A percentile compares a stretch with the other conserved stretches of the same genome.
Evolutionary conservation across 768 basidiomycete species (phyloP).

Genomic region (Dioszegia hungarica): DNA sequence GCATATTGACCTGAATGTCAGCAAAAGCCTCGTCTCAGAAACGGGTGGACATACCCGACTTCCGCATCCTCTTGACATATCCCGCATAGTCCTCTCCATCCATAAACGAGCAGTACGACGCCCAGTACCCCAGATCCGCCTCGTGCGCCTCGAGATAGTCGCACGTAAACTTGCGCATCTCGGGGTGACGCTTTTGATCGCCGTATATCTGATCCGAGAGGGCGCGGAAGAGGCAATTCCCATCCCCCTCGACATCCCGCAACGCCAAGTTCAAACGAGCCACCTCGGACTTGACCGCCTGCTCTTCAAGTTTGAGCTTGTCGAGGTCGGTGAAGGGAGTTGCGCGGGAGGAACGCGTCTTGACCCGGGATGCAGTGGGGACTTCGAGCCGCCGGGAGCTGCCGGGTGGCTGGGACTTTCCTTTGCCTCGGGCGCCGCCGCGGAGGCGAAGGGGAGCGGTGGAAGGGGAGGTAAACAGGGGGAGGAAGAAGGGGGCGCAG

Average conservation of each 20-base stretch:
- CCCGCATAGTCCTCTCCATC: conserved; percentile 32
- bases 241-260: conserved; percentile 39
- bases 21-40: neutral
- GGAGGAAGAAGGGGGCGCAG: conserved; percentile 4
- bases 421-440: neutral
- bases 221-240: conserved; percentile 38
- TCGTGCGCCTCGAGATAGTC: conserved; percentile 35
- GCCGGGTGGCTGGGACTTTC: neutral
- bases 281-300: conserved; percentile 9
- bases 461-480: neutral
- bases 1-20: conserved; percentile 30
- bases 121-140: conserved; percentile 25
- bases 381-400: neutral
- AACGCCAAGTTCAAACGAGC: conserved; percentile 22
- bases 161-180: conserved; percentile 33
- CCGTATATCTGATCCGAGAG: conserved; percentile 38
- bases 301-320: conserved; percentile 8
- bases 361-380: neutral
- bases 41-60: conserved; percentile 19
- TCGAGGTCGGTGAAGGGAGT: conserved; percentile 10
- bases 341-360: conserved; percentile 9
- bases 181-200: conserved; percentile 30
- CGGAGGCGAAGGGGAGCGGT: neutral
- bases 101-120: conserved; percentile 21
- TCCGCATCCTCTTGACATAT: conserved; percentile 34